Conservation (phyloP, 768 basidiomycete genomes). For the Panaeolus cyanescens region DNA sequence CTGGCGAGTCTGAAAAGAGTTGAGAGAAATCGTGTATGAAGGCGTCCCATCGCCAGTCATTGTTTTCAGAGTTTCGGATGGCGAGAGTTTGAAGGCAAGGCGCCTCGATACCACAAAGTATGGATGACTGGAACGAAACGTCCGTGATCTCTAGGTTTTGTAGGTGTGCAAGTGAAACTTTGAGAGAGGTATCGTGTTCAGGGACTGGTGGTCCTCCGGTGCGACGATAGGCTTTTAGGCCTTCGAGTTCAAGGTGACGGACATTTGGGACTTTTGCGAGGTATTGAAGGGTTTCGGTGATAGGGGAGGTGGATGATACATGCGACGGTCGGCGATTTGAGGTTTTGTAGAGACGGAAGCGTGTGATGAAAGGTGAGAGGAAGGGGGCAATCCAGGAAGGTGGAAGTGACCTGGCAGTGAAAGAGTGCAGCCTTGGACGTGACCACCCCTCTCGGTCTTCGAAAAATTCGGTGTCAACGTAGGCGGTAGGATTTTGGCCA, state of each 20-base stretch:
- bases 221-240: neutral
- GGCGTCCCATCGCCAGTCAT: neutral
- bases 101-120: neutral
- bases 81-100: neutral
- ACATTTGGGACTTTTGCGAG: neutral
- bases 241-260: neutral
- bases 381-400: neutral
- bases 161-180: neutral
- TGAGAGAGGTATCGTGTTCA: neutral
- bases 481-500: neutral
- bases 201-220: neutral
- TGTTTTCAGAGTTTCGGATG: neutral
- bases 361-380: neutral
- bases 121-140: neutral
- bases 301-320: neutral
- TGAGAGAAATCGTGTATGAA: too few relatives aligned
- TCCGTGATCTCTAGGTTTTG: neutral
- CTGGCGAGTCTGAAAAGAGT: too few relatives aligned
- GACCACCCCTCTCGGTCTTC: neutral
- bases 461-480: neutral
- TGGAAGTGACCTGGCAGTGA: neutral
- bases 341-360: neutral
- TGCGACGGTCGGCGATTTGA: neutral
- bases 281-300: neutral
- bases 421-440: neutral